Evolutionary conservation across 2,329 filamentous ascomycete species (phyloP), one percentile per base, ranked within the genome.

Genomic region (Cryphonectria carpinicola): DNA sequence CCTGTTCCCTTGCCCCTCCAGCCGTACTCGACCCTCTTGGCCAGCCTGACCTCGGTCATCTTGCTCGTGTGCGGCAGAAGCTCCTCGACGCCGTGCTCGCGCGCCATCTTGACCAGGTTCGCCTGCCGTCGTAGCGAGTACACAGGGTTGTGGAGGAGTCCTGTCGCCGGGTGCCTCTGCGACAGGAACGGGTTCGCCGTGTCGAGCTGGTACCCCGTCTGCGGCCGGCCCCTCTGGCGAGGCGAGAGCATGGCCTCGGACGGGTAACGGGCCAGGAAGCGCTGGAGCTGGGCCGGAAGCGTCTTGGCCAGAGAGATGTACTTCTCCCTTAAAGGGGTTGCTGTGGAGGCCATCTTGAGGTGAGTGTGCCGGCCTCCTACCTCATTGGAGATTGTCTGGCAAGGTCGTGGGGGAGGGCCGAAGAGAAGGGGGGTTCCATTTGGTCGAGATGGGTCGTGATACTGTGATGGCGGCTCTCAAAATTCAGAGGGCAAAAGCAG

Each of bases 211-310:
- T 84, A 90, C 70, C 80, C 82, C 73, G 83, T 86, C 81, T 78
- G 74, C 56, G 73, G 63, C 46, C n/a, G 10, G 60, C 82, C 76
- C 76, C 75, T 39, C 78, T 75, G 78, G 74, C 83, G 76, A 74
- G 82, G 77, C 65, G 80, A 77, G 65, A 89, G 82, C 78, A 91
- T 86, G 75, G 87, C 81, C 67, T 84, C 87, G 64, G 95, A 94
- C 58, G 96, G 96, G 81, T 95, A 98, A 74, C 93, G 92, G 70
- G 92, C 92, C 82, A 99, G 92, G 87, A 99, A 98, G 77, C 90
- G 90, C 78, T 92, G 88, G 62, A 99, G 88, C 56, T 91, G 91
- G 68, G 88, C 85, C 11, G 94, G 96, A 56, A 98, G 89, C 74
- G 88, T 85, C 81, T 90, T 89, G 72, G 92, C 92, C 71, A 94